phyloP scores from a whole-genome alignment of 805 yeast genomes.

The Dipodascopsis tothii region DNA sequence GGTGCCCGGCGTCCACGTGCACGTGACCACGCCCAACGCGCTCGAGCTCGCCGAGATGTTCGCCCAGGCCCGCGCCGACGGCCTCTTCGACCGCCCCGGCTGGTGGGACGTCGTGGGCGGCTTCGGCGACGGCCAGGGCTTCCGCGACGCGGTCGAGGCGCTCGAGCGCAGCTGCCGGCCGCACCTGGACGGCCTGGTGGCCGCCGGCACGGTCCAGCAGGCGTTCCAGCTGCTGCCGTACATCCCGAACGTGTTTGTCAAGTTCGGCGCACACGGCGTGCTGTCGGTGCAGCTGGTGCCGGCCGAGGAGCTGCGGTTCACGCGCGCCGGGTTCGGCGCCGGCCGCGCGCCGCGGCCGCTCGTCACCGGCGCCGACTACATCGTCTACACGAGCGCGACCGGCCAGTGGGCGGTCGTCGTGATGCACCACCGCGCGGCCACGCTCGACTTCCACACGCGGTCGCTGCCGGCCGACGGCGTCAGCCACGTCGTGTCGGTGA shows the following conservation, averaged over 20 bases:
- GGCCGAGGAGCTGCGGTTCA: neutral
- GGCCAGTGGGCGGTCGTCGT: conserved; percentile 7
- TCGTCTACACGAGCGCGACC: neutral
- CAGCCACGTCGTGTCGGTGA: conserved; percentile 50
- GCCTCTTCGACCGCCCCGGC: conserved; percentile 45
- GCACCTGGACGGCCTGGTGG: conserved; percentile 29
- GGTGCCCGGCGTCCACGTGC: conserved; percentile 39
- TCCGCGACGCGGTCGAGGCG: conserved; percentile 38
- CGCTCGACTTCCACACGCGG: neutral
- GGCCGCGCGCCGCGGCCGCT: neutral
- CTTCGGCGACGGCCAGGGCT: conserved; percentile 41
- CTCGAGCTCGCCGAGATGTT: conserved; percentile 53
- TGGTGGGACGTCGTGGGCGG: conserved; percentile 75
- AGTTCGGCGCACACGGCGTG: conserved; percentile 62
- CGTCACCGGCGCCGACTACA: neutral
- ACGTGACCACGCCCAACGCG: conserved; percentile 61
- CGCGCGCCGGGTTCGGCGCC: neutral
- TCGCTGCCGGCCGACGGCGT: conserved; percentile 28
- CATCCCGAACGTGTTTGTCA: conserved; percentile 56
- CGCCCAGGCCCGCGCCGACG: conserved; percentile 40
- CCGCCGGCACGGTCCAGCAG: conserved; percentile 49
- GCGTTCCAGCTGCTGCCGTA: conserved; percentile 68
- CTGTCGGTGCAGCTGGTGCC: conserved; percentile 35
- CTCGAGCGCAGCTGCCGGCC: conserved; percentile 24
- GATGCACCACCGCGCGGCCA: conserved; percentile 1